These are phyloP conservation scores for Geoglossum cookeanum DNA, from an alignment of 2,329 filamentous ascomycete species.

Conservation along the genomic window DNA sequence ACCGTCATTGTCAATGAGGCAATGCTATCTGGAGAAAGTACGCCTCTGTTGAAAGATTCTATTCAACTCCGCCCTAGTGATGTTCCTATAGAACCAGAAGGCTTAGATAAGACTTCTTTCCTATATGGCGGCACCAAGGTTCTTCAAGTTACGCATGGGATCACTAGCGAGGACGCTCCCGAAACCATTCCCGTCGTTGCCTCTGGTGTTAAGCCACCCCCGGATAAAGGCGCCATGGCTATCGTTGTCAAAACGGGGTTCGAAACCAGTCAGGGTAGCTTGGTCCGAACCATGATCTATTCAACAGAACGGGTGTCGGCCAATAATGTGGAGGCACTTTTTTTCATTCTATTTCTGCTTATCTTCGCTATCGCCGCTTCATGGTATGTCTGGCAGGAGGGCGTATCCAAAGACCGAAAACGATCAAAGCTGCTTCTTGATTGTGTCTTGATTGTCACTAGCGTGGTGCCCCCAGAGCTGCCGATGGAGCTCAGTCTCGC, in stretches of 20 bases:
- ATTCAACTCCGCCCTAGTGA: slow-evolving; percentile 75
- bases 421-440: slow-evolving; percentile 92
- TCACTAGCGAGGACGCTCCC: slow-evolving; percentile 45
- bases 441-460: slow-evolving; percentile 93
- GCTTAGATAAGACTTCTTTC: slow-evolving; percentile 89
- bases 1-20: slow-evolving; percentile 97
- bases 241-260: slow-evolving; percentile 95
- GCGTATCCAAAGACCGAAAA: slow-evolving; percentile 85
- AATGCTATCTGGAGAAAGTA: slow-evolving; percentile 97
- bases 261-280: slow-evolving; percentile 91
- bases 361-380: slow-evolving; percentile 93
- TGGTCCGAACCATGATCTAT: slow-evolving; percentile 98
- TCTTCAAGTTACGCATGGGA: slow-evolving; percentile 81
- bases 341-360: slow-evolving; percentile 92
- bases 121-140: slow-evolving; percentile 96
- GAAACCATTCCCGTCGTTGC: slow-evolving; percentile 42
- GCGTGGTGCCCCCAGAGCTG: slow-evolving; percentile 92
- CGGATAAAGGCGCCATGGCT: slow-evolving; percentile 84
- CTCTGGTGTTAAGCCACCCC: slow-evolving; percentile 64
- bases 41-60: slow-evolving; percentile 88
- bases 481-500: slow-evolving; percentile 96
- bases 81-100: slow-evolving; percentile 65
- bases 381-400: slow-evolving; percentile 98
- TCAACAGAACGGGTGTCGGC: slow-evolving; percentile 97
- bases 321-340: slow-evolving; percentile 87